Evolutionary conservation across 495 filamentous ascomycete genomes (phyloP).

Genomic region (Xylaria sp.): DNA sequence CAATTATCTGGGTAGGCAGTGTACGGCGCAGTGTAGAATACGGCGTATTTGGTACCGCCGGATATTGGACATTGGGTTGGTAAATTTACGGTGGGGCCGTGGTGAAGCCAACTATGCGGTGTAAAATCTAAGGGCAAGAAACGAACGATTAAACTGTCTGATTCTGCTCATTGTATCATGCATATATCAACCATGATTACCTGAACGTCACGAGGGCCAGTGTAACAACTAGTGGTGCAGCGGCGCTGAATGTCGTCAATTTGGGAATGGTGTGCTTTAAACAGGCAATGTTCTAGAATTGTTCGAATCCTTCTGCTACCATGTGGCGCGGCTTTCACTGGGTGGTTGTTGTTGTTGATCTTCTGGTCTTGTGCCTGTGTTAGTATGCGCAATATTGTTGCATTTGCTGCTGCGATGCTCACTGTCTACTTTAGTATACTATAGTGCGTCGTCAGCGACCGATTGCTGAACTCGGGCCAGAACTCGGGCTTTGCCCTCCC

Average conservation of each 20-base stretch:
- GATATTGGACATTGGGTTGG: not conserved
- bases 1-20: too few species aligned
- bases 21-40: not conserved
- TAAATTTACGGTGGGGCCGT: not conserved
- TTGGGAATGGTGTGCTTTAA: conserved; percentile 6
- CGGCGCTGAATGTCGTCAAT: not conserved
- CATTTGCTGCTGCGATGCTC: not conserved
- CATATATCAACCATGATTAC: not conserved
- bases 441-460: not conserved
- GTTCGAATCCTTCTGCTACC: not conserved
- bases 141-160: not conserved
- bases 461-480: not conserved
- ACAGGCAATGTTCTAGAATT: conserved; percentile 15
- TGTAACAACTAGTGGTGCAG: not conserved
- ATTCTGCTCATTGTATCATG: not conserved
- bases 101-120: not conserved
- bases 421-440: not conserved
- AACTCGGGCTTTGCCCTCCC: too few species aligned
- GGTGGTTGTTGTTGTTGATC: not conserved
- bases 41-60: conserved; percentile 6
- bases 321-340: not conserved
- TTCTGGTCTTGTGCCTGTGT: not conserved
- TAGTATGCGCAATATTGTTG: not conserved
- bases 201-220: not conserved
- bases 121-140: not conserved